Evolutionary conservation across 2,329 filamentous ascomycete species (phyloP).

Genomic region (Apiospora malaysiana): DNA sequence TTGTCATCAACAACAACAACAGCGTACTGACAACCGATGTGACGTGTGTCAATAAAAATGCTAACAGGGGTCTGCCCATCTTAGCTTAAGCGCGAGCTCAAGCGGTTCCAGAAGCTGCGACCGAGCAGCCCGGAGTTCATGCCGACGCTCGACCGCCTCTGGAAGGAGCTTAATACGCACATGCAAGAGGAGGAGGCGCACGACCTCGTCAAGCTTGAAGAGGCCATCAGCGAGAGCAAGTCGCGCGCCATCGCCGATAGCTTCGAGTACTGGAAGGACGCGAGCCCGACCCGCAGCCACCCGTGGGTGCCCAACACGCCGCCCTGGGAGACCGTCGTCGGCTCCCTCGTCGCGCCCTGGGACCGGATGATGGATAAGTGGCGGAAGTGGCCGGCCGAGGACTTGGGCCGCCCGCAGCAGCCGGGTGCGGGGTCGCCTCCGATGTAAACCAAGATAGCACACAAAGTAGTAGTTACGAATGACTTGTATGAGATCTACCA

Average conservation of each 20-base stretch:
- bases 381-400: conserved; percentile 14
- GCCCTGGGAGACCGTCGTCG: conserved; percentile 47
- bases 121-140: conserved; percentile 46
- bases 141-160: conserved; percentile 47
- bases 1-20: not conserved
- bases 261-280: conserved; percentile 52
- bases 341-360: conserved; percentile 16
- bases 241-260: conserved; percentile 43
- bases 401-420: not conserved
- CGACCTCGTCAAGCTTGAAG: conserved; percentile 50
- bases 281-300: conserved; percentile 52
- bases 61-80: not conserved
- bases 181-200: conserved; percentile 50
- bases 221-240: conserved; percentile 36
- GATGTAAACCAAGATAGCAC: not conserved
- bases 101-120: conserved; percentile 50
- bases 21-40: not conserved
- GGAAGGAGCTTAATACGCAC: conserved; percentile 47
- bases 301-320: conserved; percentile 52
- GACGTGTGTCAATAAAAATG: not conserved
- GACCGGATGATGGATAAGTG: conserved; percentile 19
- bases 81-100: conserved; percentile 52
- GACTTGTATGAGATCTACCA: not conserved
- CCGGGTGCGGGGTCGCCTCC: not conserved
- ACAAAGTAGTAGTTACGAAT: not conserved